Conservation (phyloP, 1,139 yeast genomes). For the Scheffersomyces lignicola region DNA sequence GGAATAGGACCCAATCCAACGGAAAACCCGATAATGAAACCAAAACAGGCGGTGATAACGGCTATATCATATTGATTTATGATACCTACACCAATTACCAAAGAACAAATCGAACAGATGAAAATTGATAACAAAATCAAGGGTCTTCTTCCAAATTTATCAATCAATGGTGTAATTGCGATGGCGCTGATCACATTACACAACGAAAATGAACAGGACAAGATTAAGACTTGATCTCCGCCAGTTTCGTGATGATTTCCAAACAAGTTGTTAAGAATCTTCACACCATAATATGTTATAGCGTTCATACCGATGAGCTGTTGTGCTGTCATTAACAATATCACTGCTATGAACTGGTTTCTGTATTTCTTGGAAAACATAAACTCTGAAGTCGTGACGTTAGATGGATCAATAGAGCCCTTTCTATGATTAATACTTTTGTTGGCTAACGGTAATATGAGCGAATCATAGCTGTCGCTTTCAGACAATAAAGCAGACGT, state of each 20-base stretch:
- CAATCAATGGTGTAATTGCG: slow-evolving; percentile 35
- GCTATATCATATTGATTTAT: slow-evolving; percentile 33
- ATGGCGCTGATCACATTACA: slow-evolving; percentile 32
- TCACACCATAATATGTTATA: slow-evolving; percentile 41
- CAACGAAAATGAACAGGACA: slow-evolving; percentile 32
- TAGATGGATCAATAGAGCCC: slow-evolving; percentile 28
- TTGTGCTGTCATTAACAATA: slow-evolving; percentile 38
- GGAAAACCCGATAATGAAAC: slow-evolving; percentile 78
- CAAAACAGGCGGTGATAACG: slow-evolving; percentile 58
- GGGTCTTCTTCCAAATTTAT: slow-evolving; percentile 66
- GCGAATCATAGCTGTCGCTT: slow-evolving; percentile 5
- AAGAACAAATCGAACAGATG: slow-evolving; percentile 63
- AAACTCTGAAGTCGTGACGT: slow-evolving; percentile 25
- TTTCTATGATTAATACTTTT: slow-evolving; percentile 15
- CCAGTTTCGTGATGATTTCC: slow-evolving; percentile 24
- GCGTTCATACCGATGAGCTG: slow-evolving; percentile 45
- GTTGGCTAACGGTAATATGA: slow-evolving; percentile 3
- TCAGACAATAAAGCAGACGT: slow-evolving; percentile 10
- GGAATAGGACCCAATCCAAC: slow-evolving; percentile 92
- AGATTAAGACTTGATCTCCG: slow-evolving; percentile 24
- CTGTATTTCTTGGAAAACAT: slow-evolving; percentile 20
- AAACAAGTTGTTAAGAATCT: slow-evolving; percentile 18
- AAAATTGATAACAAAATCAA: slow-evolving; percentile 59
- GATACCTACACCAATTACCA: slow-evolving; percentile 65
- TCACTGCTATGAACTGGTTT: slow-evolving; percentile 29